phyloP scores from a whole-genome alignment of 192 early-diverging fungal genomes.

The Coemansia sp. region DNA sequence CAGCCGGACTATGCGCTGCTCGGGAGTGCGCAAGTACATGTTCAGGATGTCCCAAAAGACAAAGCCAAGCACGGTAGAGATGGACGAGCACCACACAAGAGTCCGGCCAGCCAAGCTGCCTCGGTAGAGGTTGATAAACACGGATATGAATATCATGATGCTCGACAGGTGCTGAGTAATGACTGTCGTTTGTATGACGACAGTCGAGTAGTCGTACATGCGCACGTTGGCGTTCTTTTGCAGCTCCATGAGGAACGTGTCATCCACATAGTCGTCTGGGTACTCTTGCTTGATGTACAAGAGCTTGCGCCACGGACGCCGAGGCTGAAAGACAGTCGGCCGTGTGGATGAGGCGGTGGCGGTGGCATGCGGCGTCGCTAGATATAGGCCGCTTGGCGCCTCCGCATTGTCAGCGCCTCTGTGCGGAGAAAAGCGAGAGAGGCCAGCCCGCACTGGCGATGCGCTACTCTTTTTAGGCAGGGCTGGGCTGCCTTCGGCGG shows the following conservation, averaged over 20 bases:
- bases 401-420: background rate
- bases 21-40: conserved; percentile 26
- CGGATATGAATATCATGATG: conserved; percentile 83
- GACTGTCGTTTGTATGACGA: conserved; percentile 70
- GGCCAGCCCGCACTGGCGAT: background rate
- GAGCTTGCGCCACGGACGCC: conserved; percentile 68
- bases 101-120: conserved; percentile 56
- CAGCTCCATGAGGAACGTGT: conserved; percentile 80
- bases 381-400: background rate
- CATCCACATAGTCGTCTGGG: conserved; percentile 90
- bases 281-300: conserved; percentile 87
- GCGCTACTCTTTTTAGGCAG: background rate
- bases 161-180: conserved; percentile 85
- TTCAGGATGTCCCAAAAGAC: conserved; percentile 64
- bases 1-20: conserved; percentile 40
- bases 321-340: conserved; percentile 6
- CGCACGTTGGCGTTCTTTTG: conserved; percentile 90
- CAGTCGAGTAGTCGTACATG: conserved; percentile 76
- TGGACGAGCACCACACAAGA: conserved; percentile 59
- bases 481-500: background rate
- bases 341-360: background rate
- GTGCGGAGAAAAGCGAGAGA: conserved; percentile 2
- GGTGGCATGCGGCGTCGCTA: background rate
- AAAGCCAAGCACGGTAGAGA: conserved; percentile 63
- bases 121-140: conserved; percentile 76